Conservation (phyloP, 306 rosid genomes). For the Nissolia schottii region DNA sequence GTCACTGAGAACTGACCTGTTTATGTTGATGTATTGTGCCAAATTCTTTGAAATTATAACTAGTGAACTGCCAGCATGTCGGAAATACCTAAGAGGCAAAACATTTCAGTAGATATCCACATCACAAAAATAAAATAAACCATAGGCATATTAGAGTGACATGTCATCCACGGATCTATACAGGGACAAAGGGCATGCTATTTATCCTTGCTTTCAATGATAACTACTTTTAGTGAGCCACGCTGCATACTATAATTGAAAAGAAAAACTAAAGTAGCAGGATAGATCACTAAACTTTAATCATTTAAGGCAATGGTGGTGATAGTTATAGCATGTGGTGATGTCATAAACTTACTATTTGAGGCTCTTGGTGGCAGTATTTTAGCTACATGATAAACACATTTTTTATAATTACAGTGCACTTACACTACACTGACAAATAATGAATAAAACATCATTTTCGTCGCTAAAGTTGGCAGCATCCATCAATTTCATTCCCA, state of each 20-base stretch:
- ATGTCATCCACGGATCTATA: not conserved
- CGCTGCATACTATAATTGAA: not conserved
- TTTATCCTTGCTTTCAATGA: not conserved
- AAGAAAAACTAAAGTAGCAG: not conserved
- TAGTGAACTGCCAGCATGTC: constrained; percentile 83
- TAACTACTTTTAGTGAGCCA: not conserved
- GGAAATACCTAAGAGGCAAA: constrained; percentile 73
- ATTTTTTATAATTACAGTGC: not conserved
- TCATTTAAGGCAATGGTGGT: not conserved
- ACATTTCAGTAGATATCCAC: constrained; percentile 2
- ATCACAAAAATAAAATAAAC: constrained; percentile 13
- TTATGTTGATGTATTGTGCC: constrained; percentile 76
- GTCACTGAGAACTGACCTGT: constrained; percentile 64
- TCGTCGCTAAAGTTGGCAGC: too few species aligned
- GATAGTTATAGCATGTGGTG: not conserved
- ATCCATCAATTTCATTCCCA: too few species aligned
- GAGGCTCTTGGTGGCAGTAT: not conserved
- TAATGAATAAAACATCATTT: too few species aligned
- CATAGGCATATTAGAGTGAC: not conserved
- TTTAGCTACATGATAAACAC: not conserved
- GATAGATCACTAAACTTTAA: not conserved
- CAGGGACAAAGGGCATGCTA: not conserved
- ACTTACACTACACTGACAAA: too few species aligned
- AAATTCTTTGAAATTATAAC: constrained; percentile 84
- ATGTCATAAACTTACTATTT: not conserved